Evolutionary conservation across 257 asterid genomes (phyloP), one percentile per base, ranked within the genome.

Genomic region (Plectranthus barbatus): DNA sequence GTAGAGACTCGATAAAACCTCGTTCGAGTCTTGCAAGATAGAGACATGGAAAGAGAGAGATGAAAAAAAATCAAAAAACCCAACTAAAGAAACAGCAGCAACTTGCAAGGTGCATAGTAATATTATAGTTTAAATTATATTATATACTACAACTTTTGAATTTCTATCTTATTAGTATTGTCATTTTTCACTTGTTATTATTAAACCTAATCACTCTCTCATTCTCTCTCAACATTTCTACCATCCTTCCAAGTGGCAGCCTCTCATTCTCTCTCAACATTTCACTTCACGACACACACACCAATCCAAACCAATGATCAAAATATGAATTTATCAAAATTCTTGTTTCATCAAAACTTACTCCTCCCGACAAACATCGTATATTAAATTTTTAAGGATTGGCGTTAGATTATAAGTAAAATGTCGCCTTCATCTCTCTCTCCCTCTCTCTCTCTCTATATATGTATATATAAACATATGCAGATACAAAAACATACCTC

Each of bases 211-310:
- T 41, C 1, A 5, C 13, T n/a, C n/a, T n/a, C n/a, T n/a, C n/a
- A n/a, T 4, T 2, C 10, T 3, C 17, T 42, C 4, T 3, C 13
- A 60, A 17, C 70, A 48, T 40, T 66, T 36, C 69, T 74, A 49
- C 18, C 39, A 40, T 64, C 66, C 80, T 83, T 79, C 95, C 92
- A 84, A 64, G 77, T 86, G 91, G 90, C 92, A 68, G 68, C 72
- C 74, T 53, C 54, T 71, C 56, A 31, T 66, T 31, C 59, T 36
- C 36, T 40, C 21, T 40, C 34, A 44, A 11, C 9, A 39, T 45
- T 45, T 2, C 5, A 44, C 66, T 15, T 9, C 10, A 5, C 8
- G 42, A 51, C 61, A 52, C 4, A 21, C 17, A 2, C 1, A 15
- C 17, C 0, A 46, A 14, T 31, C 54, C 53, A 65, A 24, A 21